Percentiles rank a stretch among this genome's conserved stretches.
Conservation (phyloP, 805 yeast genomes). For the Wickerhamomyces queroliae region DNA sequence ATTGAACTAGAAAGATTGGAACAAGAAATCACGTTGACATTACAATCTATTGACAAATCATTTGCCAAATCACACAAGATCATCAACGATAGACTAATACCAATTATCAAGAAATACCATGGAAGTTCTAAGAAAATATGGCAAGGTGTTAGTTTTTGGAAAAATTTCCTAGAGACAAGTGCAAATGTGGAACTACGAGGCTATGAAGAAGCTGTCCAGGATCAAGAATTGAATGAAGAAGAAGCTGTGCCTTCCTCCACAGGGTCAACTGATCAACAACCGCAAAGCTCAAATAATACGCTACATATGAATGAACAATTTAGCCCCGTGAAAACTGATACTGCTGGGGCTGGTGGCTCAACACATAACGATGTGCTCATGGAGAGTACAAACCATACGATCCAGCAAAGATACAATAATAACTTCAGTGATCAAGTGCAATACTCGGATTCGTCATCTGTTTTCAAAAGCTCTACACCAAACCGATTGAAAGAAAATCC, state of each 20-base stretch:
- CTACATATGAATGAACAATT: conserved; percentile 16
- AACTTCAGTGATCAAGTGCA: conserved; percentile 1
- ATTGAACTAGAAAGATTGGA: conserved; percentile 56
- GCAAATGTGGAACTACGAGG: conserved; percentile 60
- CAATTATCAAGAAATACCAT: conserved; percentile 58
- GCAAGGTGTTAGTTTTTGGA: conserved; percentile 69
- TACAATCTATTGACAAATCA: conserved; percentile 77
- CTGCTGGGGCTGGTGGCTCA: conserved; percentile 5
- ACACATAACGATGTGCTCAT: conserved; percentile 6
- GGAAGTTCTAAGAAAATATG: conserved; percentile 53
- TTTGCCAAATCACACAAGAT: conserved; percentile 61
- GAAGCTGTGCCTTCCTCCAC: conserved; percentile 2
- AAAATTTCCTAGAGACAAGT: conserved; percentile 68
- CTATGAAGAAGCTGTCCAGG: conserved; percentile 34
- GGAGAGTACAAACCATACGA: conserved; percentile 19
- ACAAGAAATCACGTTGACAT: conserved; percentile 68
- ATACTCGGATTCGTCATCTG: neutral
- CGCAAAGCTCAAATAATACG: neutral
- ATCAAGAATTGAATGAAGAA: conserved; percentile 1
- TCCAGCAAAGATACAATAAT: conserved; percentile 10
- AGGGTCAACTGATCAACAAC: neutral
- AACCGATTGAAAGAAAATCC: conserved; percentile 14
- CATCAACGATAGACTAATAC: conserved; percentile 63
- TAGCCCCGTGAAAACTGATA: conserved; percentile 19
- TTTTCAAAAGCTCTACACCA: neutral